Percentiles rank a stretch among this genome's conserved stretches.
Conservation (phyloP, 2,329 filamentous ascomycete genomes). For the Capronia epimyces region DNA sequence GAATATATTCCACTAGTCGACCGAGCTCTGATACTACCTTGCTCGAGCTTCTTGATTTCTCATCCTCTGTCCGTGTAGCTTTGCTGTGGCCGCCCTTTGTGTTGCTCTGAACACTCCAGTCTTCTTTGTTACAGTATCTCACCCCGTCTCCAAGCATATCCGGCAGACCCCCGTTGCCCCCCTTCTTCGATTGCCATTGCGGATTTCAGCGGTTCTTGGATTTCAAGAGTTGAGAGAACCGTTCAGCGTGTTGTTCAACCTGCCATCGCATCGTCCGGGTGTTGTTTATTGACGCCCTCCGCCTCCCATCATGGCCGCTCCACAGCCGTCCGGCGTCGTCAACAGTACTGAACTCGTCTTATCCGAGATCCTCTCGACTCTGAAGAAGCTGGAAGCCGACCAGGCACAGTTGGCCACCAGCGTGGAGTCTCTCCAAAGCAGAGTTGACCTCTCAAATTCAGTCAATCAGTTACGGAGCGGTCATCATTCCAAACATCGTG, state of each 20-base stretch:
- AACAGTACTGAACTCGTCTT: slow-evolving; percentile 21
- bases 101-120: not conserved
- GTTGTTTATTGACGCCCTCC: not conserved
- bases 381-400: slow-evolving; percentile 53
- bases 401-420: slow-evolving; percentile 52
- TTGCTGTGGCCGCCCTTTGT: too few relatives aligned
- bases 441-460: slow-evolving; percentile 56
- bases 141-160: not conserved
- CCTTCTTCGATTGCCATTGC: not conserved
- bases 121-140: not conserved
- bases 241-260: not conserved
- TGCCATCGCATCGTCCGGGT: too few relatives aligned
- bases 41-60: not conserved
- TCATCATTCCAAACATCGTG: not conserved
- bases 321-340: slow-evolving; percentile 12
- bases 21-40: not conserved
- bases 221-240: not conserved
- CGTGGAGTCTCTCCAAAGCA: slow-evolving; percentile 57
- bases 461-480: slow-evolving; percentile 45
- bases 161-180: not conserved
- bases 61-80: not conserved
- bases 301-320: slow-evolving; percentile 10
- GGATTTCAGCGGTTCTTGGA: not conserved
- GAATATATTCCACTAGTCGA: not conserved
- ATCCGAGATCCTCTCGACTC: slow-evolving; percentile 49